These are phyloP conservation scores for Venturia aucupariae DNA, from an alignment of 2,329 filamentous ascomycete genomes.

Conservation along the genomic window DNA sequence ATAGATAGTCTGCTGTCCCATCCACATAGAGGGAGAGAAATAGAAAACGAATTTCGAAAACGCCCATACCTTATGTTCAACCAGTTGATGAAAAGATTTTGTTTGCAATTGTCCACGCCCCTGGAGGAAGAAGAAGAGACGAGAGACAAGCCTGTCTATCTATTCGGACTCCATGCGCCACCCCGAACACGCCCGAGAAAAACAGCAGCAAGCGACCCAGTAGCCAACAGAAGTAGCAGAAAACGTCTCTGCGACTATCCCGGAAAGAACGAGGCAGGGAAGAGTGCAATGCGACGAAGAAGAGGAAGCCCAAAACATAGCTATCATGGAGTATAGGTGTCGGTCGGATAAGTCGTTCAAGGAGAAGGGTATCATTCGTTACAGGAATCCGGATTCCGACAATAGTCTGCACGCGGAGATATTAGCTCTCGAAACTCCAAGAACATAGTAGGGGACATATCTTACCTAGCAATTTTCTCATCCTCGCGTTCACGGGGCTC, in stretches of 20 bases:
- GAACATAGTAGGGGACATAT: neutral
- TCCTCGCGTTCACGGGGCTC: slow-evolving; percentile 95
- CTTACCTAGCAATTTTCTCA: slow-evolving; percentile 96
- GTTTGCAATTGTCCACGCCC: neutral
- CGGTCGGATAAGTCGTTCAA: neutral
- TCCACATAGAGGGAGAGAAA: neutral
- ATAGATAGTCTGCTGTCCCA: neutral
- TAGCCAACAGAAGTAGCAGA: neutral
- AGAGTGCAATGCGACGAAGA: neutral
- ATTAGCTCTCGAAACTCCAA: neutral
- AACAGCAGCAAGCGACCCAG: neutral
- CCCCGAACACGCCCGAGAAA: neutral
- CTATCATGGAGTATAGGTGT: neutral
- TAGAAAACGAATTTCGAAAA: neutral
- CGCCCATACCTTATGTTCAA: neutral
- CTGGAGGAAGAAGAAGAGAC: neutral
- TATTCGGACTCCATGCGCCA: neutral
- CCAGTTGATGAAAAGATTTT: neutral
- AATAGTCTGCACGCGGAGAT: slow-evolving; percentile 34
- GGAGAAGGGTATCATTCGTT: slow-evolving; percentile 19
- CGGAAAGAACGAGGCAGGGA: neutral
- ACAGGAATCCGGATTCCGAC: slow-evolving; percentile 47
- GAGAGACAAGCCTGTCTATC: neutral
- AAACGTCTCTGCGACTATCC: neutral
- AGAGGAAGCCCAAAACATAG: neutral